Evolutionary conservation across 2,329 filamentous ascomycete genomes (phyloP).

Genomic region (Arthrobotrys sphaeroides): DNA sequence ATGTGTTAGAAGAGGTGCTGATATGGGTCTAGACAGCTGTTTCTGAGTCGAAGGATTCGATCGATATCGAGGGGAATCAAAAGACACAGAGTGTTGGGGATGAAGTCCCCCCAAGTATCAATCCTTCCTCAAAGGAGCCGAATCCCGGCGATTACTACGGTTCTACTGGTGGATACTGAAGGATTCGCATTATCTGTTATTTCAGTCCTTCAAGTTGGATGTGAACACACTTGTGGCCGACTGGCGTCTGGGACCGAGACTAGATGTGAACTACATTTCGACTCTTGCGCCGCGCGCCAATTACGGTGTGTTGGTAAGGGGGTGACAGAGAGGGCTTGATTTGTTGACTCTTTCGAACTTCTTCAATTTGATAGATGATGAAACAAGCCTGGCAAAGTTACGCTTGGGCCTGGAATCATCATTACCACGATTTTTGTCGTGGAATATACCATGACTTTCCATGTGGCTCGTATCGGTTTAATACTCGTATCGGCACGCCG

Average conservation of each 20-base stretch:
- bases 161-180: slow-evolving; percentile 17
- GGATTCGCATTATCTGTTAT: background rate
- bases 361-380: background rate
- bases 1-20: background rate
- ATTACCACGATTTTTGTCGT: background rate
- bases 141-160: slow-evolving; percentile 18
- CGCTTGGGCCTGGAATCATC: background rate
- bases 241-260: too few species aligned
- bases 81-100: background rate
- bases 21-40: background rate
- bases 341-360: too few species aligned
- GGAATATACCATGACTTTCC: background rate
- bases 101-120: slow-evolving; percentile 9
- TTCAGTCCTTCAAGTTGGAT: too few species aligned
- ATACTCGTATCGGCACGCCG: background rate
- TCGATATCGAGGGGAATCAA: background rate
- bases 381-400: background rate
- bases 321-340: background rate
- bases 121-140: slow-evolving; percentile 10
- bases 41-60: background rate
- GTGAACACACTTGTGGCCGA: too few species aligned
- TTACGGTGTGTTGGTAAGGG: too few species aligned
- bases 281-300: background rate
- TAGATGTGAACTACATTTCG: background rate
- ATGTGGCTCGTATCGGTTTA: background rate